Base-by-base conservation (phyloP, 2,329 filamentous ascomycete genomes). In the Arthrinium puccinioides region DNA sequence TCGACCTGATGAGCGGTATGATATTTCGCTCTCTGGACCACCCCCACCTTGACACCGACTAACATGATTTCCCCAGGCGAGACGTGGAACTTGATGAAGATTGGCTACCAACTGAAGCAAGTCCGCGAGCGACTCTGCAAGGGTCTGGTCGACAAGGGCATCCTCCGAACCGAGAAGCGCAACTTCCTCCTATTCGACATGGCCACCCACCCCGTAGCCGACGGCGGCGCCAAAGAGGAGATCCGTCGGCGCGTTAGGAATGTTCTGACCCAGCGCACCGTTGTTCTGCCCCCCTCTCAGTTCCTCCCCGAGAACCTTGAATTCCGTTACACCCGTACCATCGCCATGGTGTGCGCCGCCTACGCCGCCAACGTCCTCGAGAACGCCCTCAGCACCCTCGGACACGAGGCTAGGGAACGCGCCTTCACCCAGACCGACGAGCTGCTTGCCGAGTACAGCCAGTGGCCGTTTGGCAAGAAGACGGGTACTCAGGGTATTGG, bases 31-130 rank as follows among this genome's bases (percentile, higher is more conserved):
- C n/a, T 57, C 37, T 35, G 34, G 37, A 29, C 36, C 30, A 41
- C 21, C 40, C 15, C 18, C 24, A 31, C 35, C 31, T 16, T 6
- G 31, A 21, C 31, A 23, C 9, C 14, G 9, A 26, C 9, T 14
- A 26, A 20, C 23, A 20, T 34, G 4, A 36, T 13, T 7, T 9
- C 21, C 19, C 39, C 57, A 97, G 90, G 92, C 60, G 92, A 98
- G 66, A 98, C 92, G 38, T 98, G 92, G 92, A 98, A 98, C 61
- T 70, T 98, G 48, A 97, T 98, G 92, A 98, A 98, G 73, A 98
- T 98, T 54, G 92, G 92, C 60, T 98, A 98, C 66, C 92, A 98
- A 70, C 76, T 98, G 52, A 98, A 98, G 70, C 92, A 98, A 74
- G 92, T 98, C 41, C 88, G 92, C 59, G 92, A 98, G 70, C 86